A percentile compares a stretch with the other conserved stretches of the same genome.
Evolutionary conservation across 768 basidiomycete species (phyloP).

Genomic region (Psilocybe sp.): DNA sequence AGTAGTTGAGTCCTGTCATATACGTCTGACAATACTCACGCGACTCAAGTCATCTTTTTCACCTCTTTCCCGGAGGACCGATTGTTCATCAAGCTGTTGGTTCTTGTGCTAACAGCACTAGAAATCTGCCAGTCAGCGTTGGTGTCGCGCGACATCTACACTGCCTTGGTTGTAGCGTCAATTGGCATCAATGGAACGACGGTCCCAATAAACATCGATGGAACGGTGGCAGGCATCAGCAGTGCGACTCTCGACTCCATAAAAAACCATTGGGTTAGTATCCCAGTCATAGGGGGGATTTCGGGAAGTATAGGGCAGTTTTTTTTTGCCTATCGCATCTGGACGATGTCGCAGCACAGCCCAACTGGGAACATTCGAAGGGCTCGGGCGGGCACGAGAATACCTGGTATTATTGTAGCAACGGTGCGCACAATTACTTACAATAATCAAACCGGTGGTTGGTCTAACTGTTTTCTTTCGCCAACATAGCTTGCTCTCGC

Average conservation of each 20-base stretch:
- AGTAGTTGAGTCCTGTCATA: background rate
- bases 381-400: slow-evolving; percentile 6
- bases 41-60: slow-evolving; percentile 23
- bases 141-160: slow-evolving; percentile 21
- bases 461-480: background rate
- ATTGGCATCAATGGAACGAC: slow-evolving; percentile 12
- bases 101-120: slow-evolving; percentile 20
- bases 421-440: slow-evolving; percentile 13
- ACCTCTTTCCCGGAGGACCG: slow-evolving; percentile 28
- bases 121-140: slow-evolving; percentile 24
- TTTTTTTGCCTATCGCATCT: slow-evolving; percentile 29
- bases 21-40: background rate
- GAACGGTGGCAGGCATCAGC: no score
- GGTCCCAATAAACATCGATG: no score
- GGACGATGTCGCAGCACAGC: slow-evolving; percentile 16
- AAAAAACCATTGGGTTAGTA: slow-evolving; percentile 22
- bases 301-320: slow-evolving; percentile 26
- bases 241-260: slow-evolving; percentile 15
- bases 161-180: slow-evolving; percentile 9
- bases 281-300: slow-evolving; percentile 26
- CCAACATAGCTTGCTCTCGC: slow-evolving; percentile 15
- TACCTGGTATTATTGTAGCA: slow-evolving; percentile 15
- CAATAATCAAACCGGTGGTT: background rate
- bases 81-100: slow-evolving; percentile 17
- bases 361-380: background rate